Conservation (phyloP, 352 stramenopile species). For the Vaucheria bursata region DNA sequence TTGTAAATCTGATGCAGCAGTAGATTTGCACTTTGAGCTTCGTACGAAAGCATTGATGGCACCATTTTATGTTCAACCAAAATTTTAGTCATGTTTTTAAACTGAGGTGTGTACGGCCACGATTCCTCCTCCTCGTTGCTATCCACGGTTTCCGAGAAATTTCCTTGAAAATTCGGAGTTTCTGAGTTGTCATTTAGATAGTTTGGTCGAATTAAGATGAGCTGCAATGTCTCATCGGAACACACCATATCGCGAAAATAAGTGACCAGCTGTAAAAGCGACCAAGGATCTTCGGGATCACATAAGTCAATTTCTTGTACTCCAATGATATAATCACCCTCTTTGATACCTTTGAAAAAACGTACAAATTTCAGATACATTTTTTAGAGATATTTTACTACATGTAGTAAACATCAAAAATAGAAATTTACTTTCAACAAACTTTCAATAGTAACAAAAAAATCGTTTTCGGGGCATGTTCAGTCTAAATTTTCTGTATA, state of each 20-base stretch:
- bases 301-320: not conserved
- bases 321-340: not conserved
- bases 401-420: no score
- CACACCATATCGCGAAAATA: not conserved
- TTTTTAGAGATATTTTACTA: no score
- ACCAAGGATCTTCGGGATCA: not conserved
- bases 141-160: not conserved
- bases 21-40: not conserved
- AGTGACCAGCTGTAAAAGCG: slow-evolving; percentile 3
- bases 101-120: not conserved
- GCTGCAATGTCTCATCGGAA: not conserved
- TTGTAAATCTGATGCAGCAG: not conserved
- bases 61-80: not conserved
- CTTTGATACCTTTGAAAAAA: not conserved
- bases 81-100: not conserved
- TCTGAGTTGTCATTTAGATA: not conserved
- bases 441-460: no score
- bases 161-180: not conserved
- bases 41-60: not conserved
- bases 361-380: no score
- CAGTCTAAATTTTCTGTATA: no score
- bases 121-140: not conserved
- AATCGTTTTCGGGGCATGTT: no score
- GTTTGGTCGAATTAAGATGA: not conserved
- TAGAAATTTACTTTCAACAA: no score